Conservation (phyloP, 1,284 basidiomycete species). For the Fomitopsis schrenkii region DNA sequence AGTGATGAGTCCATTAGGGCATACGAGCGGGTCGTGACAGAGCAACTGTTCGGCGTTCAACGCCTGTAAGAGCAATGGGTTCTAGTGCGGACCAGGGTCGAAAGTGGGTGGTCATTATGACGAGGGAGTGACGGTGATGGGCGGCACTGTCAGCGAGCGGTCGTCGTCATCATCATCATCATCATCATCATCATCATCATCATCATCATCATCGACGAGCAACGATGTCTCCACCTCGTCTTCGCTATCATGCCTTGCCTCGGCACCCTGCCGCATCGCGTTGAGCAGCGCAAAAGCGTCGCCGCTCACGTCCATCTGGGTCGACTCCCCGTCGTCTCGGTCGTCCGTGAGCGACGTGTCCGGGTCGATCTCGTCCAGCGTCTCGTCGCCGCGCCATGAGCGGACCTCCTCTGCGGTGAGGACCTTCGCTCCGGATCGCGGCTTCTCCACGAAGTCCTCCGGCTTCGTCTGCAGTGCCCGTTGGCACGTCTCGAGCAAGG, state of each 20-base stretch:
- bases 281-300: background rate
- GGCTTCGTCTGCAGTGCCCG: constrained; percentile 57
- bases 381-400: constrained; percentile 44
- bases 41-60: background rate
- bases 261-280: constrained; percentile 31
- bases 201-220: constrained; percentile 12
- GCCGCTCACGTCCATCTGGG: background rate
- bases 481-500: constrained; percentile 55
- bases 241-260: constrained; percentile 19
- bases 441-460: constrained; percentile 43
- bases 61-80: background rate
- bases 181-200: constrained; percentile 8
- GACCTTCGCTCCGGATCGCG: constrained; percentile 56
- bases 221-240: constrained; percentile 19
- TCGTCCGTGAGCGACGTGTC: constrained; percentile 23
- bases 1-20: background rate
- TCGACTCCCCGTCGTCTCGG: constrained; percentile 10
- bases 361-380: constrained; percentile 6
- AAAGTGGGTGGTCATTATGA: constrained; percentile 17
- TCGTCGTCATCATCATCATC: constrained; percentile 1
- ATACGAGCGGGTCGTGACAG: background rate
- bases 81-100: background rate
- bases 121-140: constrained; percentile 38
- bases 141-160: constrained; percentile 24
- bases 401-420: constrained; percentile 66